Evolutionary conservation across 2,329 filamentous ascomycete genomes (phyloP), one percentile per base, ranked within the genome.

Genomic region (Coniella lustricola): DNA sequence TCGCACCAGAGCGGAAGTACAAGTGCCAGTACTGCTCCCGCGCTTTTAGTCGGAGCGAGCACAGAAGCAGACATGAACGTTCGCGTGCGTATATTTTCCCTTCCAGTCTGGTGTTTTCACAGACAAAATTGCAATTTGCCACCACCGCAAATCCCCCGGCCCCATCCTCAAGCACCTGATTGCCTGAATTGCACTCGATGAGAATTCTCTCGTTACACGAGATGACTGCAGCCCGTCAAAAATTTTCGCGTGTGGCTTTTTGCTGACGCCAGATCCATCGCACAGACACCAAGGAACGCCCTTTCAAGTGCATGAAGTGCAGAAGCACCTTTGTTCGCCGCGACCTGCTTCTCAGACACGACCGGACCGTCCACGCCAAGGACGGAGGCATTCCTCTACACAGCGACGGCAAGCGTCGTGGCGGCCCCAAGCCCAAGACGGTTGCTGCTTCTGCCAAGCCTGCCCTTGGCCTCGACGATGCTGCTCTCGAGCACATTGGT

Each of bases 1-100:
- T 84, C 60, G 84, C 82, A 60, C 89, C 90, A 49, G 93, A 97
- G 75, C 91, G 94, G 76, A 95, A 96, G 72, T 98, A 98, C 82
- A 96, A 97, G 70, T 98, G 93, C 74, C 90, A 95, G 76, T 97
- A 95, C 71, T 97, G 93, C 75, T 90, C 90, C 72, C 81, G 93
- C 69, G 93, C 93, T 56, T 98, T 98, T 69, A 96, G 90, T 73
- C 80, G 93, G 68, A 95, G 90, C 68, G 93, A 98, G 71, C 93
- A 98, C 70, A 82, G 93, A 61, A 96, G 90, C 71, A 81, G 93
- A 70, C 93, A 98, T 71, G 93, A 98, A 72, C 81, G 93, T 72
- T 95, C 90, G 67, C 93, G 93, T 97, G 93, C 77, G 91, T 91
- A 36, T 37, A 44, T 33, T n/a, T 20, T 50, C 43, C 42, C 33